Evolutionary conservation across 2,329 filamentous ascomycete genomes (phyloP).

Genomic region (Botryotinia convoluta): DNA sequence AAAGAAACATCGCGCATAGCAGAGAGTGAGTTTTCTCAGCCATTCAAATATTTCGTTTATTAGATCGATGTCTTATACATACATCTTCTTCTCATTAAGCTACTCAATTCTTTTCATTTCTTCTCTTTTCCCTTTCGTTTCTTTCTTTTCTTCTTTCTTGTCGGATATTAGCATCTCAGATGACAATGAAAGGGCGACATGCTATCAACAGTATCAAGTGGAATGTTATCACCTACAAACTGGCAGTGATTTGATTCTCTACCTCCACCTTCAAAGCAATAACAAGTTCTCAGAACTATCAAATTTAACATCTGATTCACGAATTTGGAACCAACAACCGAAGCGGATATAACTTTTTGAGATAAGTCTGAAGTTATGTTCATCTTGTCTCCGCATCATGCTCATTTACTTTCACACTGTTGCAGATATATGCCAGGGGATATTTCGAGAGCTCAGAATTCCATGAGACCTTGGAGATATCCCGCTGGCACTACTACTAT

Average conservation of each 20-base stretch:
- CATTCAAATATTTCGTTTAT: not conserved
- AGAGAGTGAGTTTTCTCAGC: not conserved
- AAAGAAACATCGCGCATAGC: not conserved
- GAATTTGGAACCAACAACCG: not conserved
- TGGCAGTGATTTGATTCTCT: not conserved
- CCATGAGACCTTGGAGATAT: not conserved
- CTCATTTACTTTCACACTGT: not conserved
- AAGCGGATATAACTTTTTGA: not conserved
- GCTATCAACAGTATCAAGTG: not conserved
- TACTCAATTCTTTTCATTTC: not conserved
- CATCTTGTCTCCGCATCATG: not conserved
- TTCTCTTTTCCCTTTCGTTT: not conserved
- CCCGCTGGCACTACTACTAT: not conserved
- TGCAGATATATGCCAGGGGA: not conserved
- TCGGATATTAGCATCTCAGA: not conserved
- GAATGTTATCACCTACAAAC: not conserved
- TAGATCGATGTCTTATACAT: not conserved
- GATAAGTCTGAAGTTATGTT: not conserved
- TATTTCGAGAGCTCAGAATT: not conserved
- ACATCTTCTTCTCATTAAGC: not conserved
- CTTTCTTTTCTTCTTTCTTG: not conserved
- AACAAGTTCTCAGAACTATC: not conserved
- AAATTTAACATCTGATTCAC: not conserved
- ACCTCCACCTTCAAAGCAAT: not conserved
- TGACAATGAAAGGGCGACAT: not conserved